A percentile compares a stretch with the other conserved stretches of the same genome.
phyloP scores from a whole-genome alignment of 2,329 filamentous ascomycete species.

The Alternaria brassicicola region DNA sequence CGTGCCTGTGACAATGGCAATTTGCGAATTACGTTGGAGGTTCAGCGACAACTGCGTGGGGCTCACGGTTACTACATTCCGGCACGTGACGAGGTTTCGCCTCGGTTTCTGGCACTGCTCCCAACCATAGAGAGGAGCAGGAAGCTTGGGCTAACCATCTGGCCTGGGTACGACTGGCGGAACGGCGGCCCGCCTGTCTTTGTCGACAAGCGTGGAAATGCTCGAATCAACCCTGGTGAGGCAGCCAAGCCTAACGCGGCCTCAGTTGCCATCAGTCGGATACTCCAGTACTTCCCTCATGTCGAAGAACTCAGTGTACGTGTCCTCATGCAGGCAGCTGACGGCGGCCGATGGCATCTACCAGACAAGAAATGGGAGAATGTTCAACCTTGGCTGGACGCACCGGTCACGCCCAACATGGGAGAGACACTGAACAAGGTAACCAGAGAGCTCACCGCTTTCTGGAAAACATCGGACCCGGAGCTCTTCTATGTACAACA shows the following conservation, averaged over 20 bases:
- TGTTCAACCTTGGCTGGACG: constrained; percentile 36
- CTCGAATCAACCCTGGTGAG: constrained; percentile 6
- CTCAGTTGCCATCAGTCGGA: constrained; percentile 24
- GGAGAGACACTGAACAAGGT: constrained; percentile 23
- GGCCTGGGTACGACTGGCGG: constrained; percentile 39
- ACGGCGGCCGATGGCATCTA: constrained; percentile 36
- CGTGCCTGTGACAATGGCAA: constrained; percentile 24
- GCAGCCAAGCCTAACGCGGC: constrained; percentile 24
- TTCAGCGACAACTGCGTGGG: constrained; percentile 21
- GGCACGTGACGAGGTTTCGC: constrained; percentile 29
- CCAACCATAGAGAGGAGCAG: constrained; percentile 25
- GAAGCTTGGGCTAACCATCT: constrained; percentile 33
- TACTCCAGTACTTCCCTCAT: constrained; percentile 31
- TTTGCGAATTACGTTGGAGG: constrained; percentile 36
- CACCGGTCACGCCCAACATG: constrained; percentile 13
- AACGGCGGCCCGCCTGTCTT: constrained; percentile 15
- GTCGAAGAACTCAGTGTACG: constrained; percentile 35
- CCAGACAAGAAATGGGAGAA: constrained; percentile 33
- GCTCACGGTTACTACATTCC: constrained; percentile 30
- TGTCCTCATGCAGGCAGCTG: constrained; percentile 28
- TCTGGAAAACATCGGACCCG: constrained; percentile 9
- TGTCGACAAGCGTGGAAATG: constrained; percentile 6
- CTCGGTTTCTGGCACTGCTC: constrained; percentile 33
- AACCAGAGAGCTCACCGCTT: constrained; percentile 22
- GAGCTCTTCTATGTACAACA: constrained; percentile 32